These are phyloP conservation scores for Piper betle DNA, from an alignment of 164 flowering plant genomes.

Conservation along the genomic window DNA sequence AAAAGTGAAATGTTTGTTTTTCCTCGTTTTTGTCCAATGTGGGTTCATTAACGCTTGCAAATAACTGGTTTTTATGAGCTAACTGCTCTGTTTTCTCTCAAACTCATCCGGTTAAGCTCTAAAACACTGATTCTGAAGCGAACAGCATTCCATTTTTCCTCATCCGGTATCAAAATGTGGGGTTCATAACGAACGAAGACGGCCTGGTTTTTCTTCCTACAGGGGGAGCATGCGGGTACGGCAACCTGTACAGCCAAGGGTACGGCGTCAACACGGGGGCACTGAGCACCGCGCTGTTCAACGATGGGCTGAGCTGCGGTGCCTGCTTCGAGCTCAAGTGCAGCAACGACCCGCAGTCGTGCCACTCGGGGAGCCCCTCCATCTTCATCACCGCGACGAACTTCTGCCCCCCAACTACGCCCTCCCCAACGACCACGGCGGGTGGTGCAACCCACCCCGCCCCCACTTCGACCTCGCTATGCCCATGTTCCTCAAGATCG, in stretches of 20 bases:
- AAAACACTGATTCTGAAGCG: too few relatives aligned
- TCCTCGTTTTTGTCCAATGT: too few relatives aligned
- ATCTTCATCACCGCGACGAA: conserved; percentile 44
- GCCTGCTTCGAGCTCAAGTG: conserved; percentile 45
- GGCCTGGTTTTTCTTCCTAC: conserved; percentile 1
- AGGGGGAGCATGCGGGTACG: conserved; percentile 58
- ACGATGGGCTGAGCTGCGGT: conserved; percentile 41
- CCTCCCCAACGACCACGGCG: conserved; percentile 37
- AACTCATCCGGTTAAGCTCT: too few relatives aligned
- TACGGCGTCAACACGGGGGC: conserved; percentile 49
- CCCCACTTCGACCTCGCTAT: conserved; percentile 48
- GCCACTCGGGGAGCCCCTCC: conserved; percentile 39
- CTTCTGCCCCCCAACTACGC: conserved; percentile 53
- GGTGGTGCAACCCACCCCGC: conserved; percentile 61
- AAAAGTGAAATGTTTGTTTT: too few relatives aligned
- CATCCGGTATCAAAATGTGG: too few relatives aligned
- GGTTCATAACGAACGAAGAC: too few relatives aligned
- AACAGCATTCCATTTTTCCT: too few relatives aligned
- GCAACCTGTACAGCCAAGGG: conserved; percentile 46
- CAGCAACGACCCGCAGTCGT: conserved; percentile 31
- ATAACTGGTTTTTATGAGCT: too few relatives aligned
- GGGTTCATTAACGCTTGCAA: too few relatives aligned
- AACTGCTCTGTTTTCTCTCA: too few relatives aligned
- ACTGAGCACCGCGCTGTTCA: conserved; percentile 47
- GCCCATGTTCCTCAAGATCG: conserved; percentile 49